phyloP scores from a whole-genome alignment of 2,329 filamentous ascomycete genomes.

The Aspergillus tamarii region DNA sequence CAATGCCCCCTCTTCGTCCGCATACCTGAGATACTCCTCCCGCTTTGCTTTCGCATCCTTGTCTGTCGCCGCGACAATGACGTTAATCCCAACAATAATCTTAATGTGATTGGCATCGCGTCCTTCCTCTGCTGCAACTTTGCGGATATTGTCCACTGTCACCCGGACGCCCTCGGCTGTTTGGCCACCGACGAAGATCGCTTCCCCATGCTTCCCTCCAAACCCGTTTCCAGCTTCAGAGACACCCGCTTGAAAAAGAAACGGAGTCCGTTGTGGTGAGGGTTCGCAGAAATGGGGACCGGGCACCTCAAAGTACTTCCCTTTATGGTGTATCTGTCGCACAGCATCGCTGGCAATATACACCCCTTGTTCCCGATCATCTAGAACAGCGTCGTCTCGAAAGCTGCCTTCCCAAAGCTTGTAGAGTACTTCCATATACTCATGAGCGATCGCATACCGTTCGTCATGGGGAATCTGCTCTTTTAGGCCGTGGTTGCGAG shows the following conservation, averaged over 20 bases:
- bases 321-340: conserved; percentile 33
- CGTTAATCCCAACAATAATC: conserved; percentile 43
- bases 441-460: conserved; percentile 49
- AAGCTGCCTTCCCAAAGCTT: conserved; percentile 58
- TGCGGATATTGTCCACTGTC: conserved; percentile 43
- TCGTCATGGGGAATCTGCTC: conserved; percentile 49
- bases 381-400: conserved; percentile 38
- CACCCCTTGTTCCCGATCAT: conserved; percentile 18
- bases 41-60: conserved; percentile 44
- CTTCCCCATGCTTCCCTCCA: conserved; percentile 43
- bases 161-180: conserved; percentile 37
- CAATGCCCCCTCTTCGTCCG: conserved; percentile 43
- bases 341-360: conserved; percentile 22
- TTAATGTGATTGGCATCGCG: conserved; percentile 40
- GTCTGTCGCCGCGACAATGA: conserved; percentile 44
- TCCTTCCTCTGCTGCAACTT: conserved; percentile 36
- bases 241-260: conserved; percentile 49
- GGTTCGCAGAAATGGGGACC: conserved; percentile 45
- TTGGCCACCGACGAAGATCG: conserved; percentile 48
- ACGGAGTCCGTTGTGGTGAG: conserved; percentile 24
- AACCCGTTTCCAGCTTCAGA: conserved; percentile 46
- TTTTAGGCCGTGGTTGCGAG: conserved; percentile 43
- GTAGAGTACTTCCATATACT: conserved; percentile 45
- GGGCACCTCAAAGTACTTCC: conserved; percentile 38
- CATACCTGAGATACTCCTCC: conserved; percentile 41